Evolutionary conservation across 2,329 filamentous ascomycete genomes (phyloP), one percentile per base, ranked within the genome.

Genomic region (Emergomyces pasteurianus): DNA sequence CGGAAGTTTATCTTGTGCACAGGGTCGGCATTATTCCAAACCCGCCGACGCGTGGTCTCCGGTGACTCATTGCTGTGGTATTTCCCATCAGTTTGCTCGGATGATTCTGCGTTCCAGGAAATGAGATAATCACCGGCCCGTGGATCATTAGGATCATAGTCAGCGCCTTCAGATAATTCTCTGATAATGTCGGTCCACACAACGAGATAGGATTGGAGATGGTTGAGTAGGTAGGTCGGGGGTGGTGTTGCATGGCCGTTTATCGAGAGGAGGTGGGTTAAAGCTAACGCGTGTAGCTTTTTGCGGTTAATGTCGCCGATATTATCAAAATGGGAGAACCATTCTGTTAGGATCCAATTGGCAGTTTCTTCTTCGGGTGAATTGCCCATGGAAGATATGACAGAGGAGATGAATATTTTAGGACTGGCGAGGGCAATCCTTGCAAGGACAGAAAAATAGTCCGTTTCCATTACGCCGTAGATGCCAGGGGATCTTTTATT

Each of bases 381-480:
- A 16, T 53, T 42, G 2, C 67, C 67, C 26, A 70, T 70, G 10
- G 75, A 70, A 12, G 74, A 70, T 9, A 70, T 68, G 58, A 83
- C 68, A 0, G 79, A 80, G 53, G 79, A 76, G 14, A 86, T 77
- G 65, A 96, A 87, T 1, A 88, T 77, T 2, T 75, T 74, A 0
- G 92, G 89, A 43, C 88, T 87, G 0, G 86, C 85, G 1, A 95
- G 76, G 0, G 86, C 83, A 18, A 97, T 81, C 1, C 92, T 87
- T 1, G 90, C 86, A 1, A 99, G 80, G 1, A 97, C 85, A 4
- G 85, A 83, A 69, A 95, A 88, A 72, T 95, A 96, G 70, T 96
- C 89, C 0, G 88, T 88, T 69, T 96, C 86, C 0, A 89, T 86
- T 12, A 91, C 81, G 14, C 86, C 84, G 67, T 87, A 87, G 40